A percentile compares a stretch with the other conserved stretches of the same genome.
phyloP scores from a whole-genome alignment of 129 eudicot species.

The Flaveria ramosissima region DNA sequence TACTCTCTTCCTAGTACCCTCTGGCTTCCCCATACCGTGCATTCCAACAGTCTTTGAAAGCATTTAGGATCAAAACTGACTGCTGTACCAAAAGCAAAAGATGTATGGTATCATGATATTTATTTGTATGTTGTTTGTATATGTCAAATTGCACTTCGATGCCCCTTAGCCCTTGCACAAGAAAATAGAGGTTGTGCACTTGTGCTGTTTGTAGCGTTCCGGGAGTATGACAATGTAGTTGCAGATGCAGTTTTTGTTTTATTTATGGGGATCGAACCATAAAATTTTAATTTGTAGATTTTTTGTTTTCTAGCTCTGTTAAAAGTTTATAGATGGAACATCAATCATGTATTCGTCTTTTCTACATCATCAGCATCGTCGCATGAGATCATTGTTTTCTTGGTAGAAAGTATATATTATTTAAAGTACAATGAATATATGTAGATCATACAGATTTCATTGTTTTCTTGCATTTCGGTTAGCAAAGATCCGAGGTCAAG shows the following conservation, averaged over 20 bases:
- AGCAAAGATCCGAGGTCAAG: too few relatives aligned
- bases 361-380: too few relatives aligned
- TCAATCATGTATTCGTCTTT: too few relatives aligned
- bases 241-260: background rate
- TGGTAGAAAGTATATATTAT: too few relatives aligned
- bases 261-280: background rate
- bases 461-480: too few relatives aligned
- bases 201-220: conserved; percentile 16
- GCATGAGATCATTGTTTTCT: too few relatives aligned
- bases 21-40: background rate
- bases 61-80: conserved; percentile 22
- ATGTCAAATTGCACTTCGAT: background rate
- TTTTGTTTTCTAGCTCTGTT: too few relatives aligned
- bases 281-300: too few relatives aligned
- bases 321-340: too few relatives aligned
- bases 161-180: background rate
- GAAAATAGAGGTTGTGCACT: background rate
- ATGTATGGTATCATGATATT: background rate
- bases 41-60: conserved; percentile 5
- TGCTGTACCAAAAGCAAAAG: background rate
- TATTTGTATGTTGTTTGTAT: conserved; percentile 30
- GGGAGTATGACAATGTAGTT: conserved; percentile 18
- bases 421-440: too few relatives aligned
- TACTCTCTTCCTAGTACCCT: conserved; percentile 7
- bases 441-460: too few relatives aligned